phyloP scores from a whole-genome alignment of 371 early-diverging fungal species.

The Circinella umbellata region DNA sequence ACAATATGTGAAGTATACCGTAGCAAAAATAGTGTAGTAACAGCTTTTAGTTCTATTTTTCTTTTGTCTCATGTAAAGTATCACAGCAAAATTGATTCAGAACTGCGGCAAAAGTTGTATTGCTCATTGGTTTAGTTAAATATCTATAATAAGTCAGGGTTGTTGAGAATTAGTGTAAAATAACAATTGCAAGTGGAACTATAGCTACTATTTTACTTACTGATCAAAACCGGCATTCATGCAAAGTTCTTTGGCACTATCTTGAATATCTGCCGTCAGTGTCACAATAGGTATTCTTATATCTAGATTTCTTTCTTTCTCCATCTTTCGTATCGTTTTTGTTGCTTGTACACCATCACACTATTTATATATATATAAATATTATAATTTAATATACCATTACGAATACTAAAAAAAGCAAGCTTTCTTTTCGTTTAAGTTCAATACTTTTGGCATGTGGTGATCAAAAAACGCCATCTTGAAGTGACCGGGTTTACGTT shows the following conservation, averaged over 20 bases:
- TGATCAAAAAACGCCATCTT: slow-evolving; percentile 52
- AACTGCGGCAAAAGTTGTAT: background rate
- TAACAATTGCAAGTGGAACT: no score
- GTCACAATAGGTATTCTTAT: slow-evolving; percentile 25
- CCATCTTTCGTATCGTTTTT: slow-evolving; percentile 39
- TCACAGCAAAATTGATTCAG: background rate
- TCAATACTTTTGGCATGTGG: slow-evolving; percentile 43
- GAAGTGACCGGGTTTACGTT: slow-evolving; percentile 34
- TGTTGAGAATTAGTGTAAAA: no score
- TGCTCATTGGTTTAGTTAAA: slow-evolving; percentile 10
- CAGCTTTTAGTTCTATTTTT: background rate
- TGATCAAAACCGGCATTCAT: slow-evolving; percentile 23
- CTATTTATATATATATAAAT: slow-evolving; percentile 10
- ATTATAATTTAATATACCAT: background rate
- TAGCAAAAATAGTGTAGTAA: background rate
- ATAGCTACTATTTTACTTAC: background rate
- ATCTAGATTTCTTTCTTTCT: slow-evolving; percentile 14
- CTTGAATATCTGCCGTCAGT: slow-evolving; percentile 23
- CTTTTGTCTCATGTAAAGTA: background rate
- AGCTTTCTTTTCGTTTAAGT: no score
- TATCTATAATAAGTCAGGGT: background rate
- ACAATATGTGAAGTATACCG: no score
- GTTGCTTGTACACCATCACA: slow-evolving; percentile 57
- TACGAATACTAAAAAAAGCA: no score
- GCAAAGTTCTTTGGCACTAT: slow-evolving; percentile 17